These are phyloP conservation scores for Cercospora sp. DNA, from an alignment of 2,329 filamentous ascomycete genomes.

Conservation along the genomic window DNA sequence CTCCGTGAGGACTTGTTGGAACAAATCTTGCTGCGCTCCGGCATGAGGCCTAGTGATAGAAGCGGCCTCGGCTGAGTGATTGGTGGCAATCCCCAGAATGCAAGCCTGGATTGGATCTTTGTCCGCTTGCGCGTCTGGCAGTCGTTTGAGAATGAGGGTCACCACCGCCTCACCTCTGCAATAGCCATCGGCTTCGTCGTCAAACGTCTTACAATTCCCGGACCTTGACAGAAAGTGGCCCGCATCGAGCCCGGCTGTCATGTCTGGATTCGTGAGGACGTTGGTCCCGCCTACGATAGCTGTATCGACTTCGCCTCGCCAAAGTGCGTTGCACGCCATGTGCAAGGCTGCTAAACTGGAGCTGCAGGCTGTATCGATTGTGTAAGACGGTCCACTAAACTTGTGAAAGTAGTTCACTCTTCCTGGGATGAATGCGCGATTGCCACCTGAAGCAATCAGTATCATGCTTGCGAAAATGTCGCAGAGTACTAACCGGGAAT, in stretches of 20 bases:
- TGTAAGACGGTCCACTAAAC: constrained; percentile 28
- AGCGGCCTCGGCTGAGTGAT: constrained; percentile 76
- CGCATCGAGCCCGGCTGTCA: constrained; percentile 25
- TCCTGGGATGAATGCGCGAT: constrained; percentile 20
- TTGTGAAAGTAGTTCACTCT: constrained; percentile 33
- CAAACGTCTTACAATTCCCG: constrained; percentile 31
- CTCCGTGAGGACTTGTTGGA: constrained; percentile 67
- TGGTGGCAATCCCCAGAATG: constrained; percentile 72
- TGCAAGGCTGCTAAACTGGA: constrained; percentile 28
- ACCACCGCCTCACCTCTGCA: constrained; percentile 36
- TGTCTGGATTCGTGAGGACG: constrained; percentile 29
- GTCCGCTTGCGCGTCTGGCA: constrained; percentile 67
- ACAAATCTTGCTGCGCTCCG: constrained; percentile 71
- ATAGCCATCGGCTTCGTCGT: constrained; percentile 39
- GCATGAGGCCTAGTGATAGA: constrained; percentile 83
- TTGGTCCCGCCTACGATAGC: constrained; percentile 32
- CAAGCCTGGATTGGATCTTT: constrained; percentile 70
- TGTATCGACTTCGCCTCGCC: constrained; percentile 28
- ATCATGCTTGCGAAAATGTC: background rate
- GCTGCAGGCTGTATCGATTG: constrained; percentile 34
- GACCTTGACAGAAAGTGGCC: constrained; percentile 28
- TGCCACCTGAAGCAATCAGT: constrained; percentile 1
- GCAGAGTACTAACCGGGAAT: constrained; percentile 17
- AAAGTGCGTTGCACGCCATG: constrained; percentile 28
- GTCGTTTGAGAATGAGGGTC: constrained; percentile 42